Percentiles rank a stretch among this genome's conserved stretches.
Evolutionary conservation across 225 moss, liverwort and hornwort genomes (phyloP).

Genomic region (Rhytidiadelphus loreus): DNA sequence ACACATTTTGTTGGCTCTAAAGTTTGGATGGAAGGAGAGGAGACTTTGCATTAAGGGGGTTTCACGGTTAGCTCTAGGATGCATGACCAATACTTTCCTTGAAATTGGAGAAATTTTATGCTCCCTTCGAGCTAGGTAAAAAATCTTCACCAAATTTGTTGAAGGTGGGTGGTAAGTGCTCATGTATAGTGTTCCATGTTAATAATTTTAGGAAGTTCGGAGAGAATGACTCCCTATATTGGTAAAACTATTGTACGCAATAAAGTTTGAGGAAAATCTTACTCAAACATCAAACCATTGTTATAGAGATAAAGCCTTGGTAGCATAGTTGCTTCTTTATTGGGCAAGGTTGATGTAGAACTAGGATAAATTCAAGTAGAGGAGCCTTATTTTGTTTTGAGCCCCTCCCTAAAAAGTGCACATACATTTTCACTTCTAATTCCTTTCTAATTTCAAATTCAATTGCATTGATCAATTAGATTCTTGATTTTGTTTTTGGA

Average conservation of each 20-base stretch:
- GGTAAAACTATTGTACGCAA: too few relatives aligned
- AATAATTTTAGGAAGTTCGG: rapidly evolving
- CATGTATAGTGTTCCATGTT: rapidly evolving
- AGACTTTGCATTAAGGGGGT: neutral
- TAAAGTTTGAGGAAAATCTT: neutral
- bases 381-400: neutral
- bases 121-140: rapidly evolving
- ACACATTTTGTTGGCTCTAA: neutral
- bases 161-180: rapidly evolving
- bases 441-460: neutral
- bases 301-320: neutral
- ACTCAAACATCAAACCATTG: neutral
- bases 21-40: neutral
- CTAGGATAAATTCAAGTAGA: rapidly evolving
- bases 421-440: neutral
- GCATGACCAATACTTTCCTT: neutral
- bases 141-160: neutral
- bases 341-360: neutral
- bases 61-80: rapidly evolving
- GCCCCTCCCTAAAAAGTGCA: too few relatives aligned
- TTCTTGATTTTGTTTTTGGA: neutral
- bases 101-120: rapidly evolving
- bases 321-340: neutral
- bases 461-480: neutral
- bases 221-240: rapidly evolving